Conservation (phyloP, 2,329 filamentous ascomycete species). For the Fusarium hainanense region DNA sequence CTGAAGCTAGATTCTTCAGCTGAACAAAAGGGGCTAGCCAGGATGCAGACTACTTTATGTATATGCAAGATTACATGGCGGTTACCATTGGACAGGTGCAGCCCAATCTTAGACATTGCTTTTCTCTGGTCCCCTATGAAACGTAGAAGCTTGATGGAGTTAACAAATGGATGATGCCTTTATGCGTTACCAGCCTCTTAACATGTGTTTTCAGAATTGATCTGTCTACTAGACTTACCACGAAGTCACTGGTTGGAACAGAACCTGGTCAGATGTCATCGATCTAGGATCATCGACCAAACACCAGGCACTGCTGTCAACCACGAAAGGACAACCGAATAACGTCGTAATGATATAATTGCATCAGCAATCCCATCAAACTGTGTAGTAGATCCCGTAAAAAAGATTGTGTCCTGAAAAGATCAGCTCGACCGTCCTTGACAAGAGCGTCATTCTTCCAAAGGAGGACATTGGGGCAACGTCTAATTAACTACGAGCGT, state of each 20-base stretch:
- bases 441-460: background rate
- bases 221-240: background rate
- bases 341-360: background rate
- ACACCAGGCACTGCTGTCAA: background rate
- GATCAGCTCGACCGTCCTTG: background rate
- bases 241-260: background rate
- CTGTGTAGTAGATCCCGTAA: background rate
- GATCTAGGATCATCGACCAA: too few species aligned
- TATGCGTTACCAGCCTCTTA: background rate
- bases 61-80: too few species aligned
- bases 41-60: too few species aligned
- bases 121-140: background rate
- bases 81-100: background rate
- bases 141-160: background rate
- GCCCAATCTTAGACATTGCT: background rate
- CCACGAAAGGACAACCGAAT: background rate
- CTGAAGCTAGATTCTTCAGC: background rate
- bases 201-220: too few species aligned
- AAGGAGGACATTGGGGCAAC: background rate
- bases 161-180: background rate
- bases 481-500: background rate
- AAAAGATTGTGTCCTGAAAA: background rate
- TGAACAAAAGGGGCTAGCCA: background rate
- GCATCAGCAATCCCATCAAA: background rate
- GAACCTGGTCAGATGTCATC: background rate